A percentile compares a stretch with the other conserved stretches of the same genome.
phyloP scores from a whole-genome alignment of 805 yeast genomes.

The Metschnikowia hibisci region DNA sequence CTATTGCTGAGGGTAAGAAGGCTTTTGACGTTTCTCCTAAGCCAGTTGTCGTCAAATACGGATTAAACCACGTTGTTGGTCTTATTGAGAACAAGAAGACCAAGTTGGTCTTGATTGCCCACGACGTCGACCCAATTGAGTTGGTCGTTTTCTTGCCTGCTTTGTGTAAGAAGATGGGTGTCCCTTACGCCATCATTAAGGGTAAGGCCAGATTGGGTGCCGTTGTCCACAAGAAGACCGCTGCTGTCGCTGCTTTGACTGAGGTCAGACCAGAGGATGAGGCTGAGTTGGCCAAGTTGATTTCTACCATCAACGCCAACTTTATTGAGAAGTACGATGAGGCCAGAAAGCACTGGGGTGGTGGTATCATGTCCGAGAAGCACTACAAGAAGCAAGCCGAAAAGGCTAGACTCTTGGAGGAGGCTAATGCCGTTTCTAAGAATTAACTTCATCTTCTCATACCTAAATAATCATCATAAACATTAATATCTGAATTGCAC shows the following conservation, averaged over 20 bases:
- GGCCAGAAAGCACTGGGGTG: conserved; percentile 99
- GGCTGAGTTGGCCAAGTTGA: conserved; percentile 87
- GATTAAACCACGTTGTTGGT: conserved; percentile 98
- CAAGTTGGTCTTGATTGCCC: conserved; percentile 93
- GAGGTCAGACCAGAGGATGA: conserved; percentile 99
- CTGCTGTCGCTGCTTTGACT: conserved; percentile 95
- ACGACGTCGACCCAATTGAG: conserved; percentile 99
- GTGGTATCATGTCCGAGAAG: conserved; percentile 97
- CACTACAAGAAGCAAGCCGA: conserved; percentile 81
- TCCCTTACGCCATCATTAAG: conserved; percentile 97
- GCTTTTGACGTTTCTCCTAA: conserved; percentile 95
- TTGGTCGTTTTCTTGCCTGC: conserved; percentile 97
- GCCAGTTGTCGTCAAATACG: conserved; percentile 96
- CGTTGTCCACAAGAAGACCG: conserved; percentile 93
- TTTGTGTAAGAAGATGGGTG: conserved; percentile 98
- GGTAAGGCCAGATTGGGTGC: conserved; percentile 99
- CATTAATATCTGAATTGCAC: not conserved
- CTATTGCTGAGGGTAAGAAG: conserved; percentile 96
- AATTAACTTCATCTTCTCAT: not conserved
- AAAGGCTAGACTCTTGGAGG: conserved; percentile 57
- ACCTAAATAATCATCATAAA: conserved; percentile 1
- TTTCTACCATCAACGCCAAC: conserved; percentile 92
- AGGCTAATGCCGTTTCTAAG: conserved; percentile 18
- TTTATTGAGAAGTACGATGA: conserved; percentile 93
- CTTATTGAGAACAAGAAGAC: conserved; percentile 98